Evolutionary conservation across 805 yeast species (phyloP).

Genomic region (Maudiozyma bulderi): DNA sequence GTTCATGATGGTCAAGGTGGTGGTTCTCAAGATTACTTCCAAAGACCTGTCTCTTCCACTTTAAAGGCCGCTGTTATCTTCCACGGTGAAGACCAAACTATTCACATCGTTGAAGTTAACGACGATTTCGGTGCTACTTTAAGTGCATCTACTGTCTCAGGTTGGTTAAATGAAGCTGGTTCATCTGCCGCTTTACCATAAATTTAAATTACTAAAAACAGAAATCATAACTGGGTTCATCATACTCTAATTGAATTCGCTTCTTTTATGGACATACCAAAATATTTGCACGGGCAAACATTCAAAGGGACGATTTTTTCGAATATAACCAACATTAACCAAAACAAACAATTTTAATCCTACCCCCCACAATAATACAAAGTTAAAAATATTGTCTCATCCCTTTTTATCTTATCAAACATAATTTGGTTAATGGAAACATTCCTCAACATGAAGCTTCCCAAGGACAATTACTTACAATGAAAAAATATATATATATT

Average conservation of each 20-base stretch:
- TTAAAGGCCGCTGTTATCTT: constrained; percentile 89
- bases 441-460: no score
- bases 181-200: constrained; percentile 33
- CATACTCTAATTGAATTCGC: background rate
- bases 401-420: no score
- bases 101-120: constrained; percentile 55
- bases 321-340: no score
- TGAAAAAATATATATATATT: background rate
- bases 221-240: background rate
- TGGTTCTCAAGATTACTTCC: constrained; percentile 79
- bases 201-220: background rate
- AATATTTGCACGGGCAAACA: background rate
- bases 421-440: no score
- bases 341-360: no score
- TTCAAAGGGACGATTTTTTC: background rate
- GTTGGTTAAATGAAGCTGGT: constrained; percentile 50
- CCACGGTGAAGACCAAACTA: constrained; percentile 34
- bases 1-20: constrained; percentile 80
- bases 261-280: no score
- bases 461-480: background rate
- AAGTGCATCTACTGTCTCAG: constrained; percentile 43
- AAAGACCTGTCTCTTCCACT: constrained; percentile 69
- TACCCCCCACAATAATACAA: no score
- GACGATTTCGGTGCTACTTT: constrained; percentile 48
- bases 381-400: no score